These are phyloP conservation scores for Cordyceps javanica DNA, from an alignment of 2,329 filamentous ascomycete genomes.

Conservation along the genomic window DNA sequence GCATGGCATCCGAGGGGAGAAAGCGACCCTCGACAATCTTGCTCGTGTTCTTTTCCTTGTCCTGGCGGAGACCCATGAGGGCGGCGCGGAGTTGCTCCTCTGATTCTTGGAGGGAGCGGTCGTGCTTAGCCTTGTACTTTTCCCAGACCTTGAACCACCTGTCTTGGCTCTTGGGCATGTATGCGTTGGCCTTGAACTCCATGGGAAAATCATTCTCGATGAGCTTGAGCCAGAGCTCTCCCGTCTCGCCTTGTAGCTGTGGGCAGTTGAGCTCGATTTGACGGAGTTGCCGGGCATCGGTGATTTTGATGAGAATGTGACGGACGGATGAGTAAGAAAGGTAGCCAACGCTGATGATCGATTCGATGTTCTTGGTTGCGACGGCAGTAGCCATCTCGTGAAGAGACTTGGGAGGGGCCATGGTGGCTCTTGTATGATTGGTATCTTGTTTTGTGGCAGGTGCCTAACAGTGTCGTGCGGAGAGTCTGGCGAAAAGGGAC, in stretches of 20 bases:
- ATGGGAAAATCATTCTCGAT: slow-evolving; percentile 72
- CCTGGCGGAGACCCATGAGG: slow-evolving; percentile 50
- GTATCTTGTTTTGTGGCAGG: neutral
- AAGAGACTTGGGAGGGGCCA: slow-evolving; percentile 44
- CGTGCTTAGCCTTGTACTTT: slow-evolving; percentile 56
- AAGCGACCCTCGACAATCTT: slow-evolving; percentile 47
- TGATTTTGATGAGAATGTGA: slow-evolving; percentile 64
- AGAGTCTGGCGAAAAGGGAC: too few species aligned
- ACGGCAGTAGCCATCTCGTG: slow-evolving; percentile 43
- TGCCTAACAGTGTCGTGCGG: neutral
- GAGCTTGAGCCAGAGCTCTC: slow-evolving; percentile 71
- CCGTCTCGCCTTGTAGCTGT: slow-evolving; percentile 63
- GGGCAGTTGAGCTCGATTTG: slow-evolving; percentile 69
- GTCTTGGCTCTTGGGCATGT: slow-evolving; percentile 57
- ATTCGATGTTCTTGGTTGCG: slow-evolving; percentile 47
- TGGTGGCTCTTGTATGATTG: neutral
- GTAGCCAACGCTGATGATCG: slow-evolving; percentile 64
- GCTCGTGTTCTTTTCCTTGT: slow-evolving; percentile 51
- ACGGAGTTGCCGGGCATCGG: slow-evolving; percentile 68
- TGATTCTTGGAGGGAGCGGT: slow-evolving; percentile 53
- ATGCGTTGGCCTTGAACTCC: slow-evolving; percentile 54
- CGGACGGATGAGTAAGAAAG: slow-evolving; percentile 58
- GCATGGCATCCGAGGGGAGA: slow-evolving; percentile 32
- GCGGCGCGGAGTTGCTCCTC: slow-evolving; percentile 51
- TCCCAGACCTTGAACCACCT: slow-evolving; percentile 77